Conservation (phyloP, 176 grass and related monocot genomes). For the Poa pratensis region DNA sequence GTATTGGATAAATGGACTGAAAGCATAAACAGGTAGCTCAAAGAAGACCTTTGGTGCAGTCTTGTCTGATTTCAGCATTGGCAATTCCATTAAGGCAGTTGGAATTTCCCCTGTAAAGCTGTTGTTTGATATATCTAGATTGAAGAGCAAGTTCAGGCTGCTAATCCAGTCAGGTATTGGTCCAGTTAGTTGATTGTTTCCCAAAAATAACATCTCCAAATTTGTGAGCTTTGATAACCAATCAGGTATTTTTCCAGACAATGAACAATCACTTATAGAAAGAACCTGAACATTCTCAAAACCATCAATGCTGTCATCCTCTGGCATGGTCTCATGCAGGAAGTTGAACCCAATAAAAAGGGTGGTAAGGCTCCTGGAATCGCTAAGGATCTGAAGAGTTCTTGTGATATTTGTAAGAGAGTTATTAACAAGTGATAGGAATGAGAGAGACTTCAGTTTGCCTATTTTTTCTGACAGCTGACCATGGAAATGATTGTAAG, state of each 20-base stretch:
- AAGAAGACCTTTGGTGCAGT: neutral
- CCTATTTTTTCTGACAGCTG: constrained; percentile 30
- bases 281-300: constrained; percentile 47
- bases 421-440: constrained; percentile 30
- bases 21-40: constrained; percentile 29
- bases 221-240: constrained; percentile 49
- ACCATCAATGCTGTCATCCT: constrained; percentile 5
- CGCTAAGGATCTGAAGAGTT: constrained; percentile 34
- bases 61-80: constrained; percentile 1
- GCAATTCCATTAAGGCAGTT: constrained; percentile 21
- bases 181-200: constrained; percentile 22
- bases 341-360: neutral
- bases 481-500: neutral
- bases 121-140: constrained; percentile 46
- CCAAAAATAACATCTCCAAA: constrained; percentile 26
- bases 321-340: constrained; percentile 29
- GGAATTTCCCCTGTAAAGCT: constrained; percentile 39
- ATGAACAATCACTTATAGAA: neutral
- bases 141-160: neutral
- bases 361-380: constrained; percentile 4
- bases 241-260: constrained; percentile 36
- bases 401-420: constrained; percentile 38
- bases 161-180: constrained; percentile 35
- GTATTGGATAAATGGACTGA: neutral
- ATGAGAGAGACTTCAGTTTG: constrained; percentile 22